Percentiles rank a stretch among this genome's conserved stretches.
These are phyloP conservation scores for Pleurotus ostreatus DNA, from an alignment of 768 basidiomycete genomes.

Conservation along the genomic window DNA sequence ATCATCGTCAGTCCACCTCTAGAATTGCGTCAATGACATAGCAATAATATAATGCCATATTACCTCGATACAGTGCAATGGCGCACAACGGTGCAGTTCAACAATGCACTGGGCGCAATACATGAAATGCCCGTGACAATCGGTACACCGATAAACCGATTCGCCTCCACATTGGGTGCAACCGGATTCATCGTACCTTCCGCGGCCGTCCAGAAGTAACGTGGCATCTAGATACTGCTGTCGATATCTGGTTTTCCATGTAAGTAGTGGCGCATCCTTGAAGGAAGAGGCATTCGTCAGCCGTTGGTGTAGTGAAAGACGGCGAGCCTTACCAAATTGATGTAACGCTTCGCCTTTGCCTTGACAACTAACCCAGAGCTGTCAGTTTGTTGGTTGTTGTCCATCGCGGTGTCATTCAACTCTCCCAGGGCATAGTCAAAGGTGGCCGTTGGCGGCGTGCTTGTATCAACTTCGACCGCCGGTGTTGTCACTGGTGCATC, in stretches of 20 bases:
- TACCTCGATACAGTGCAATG: conserved; percentile 15
- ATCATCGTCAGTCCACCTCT: too few species aligned
- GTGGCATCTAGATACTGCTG: conserved; percentile 11
- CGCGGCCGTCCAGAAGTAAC: conserved; percentile 14
- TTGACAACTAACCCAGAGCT: neutral
- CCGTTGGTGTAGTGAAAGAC: neutral
- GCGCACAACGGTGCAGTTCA: neutral
- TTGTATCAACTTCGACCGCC: too few species aligned
- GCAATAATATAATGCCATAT: conserved; percentile 3
- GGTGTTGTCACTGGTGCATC: too few species aligned
- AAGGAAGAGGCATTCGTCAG: neutral
- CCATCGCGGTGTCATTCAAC: too few species aligned
- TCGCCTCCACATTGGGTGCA: conserved; percentile 2
- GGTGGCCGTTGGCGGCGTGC: too few species aligned
- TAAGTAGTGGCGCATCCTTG: conserved; percentile 14
- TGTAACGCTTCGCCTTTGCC: conserved; percentile 11
- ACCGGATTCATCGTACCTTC: conserved; percentile 2
- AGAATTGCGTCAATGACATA: neutral
- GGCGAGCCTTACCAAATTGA: conserved; percentile 11
- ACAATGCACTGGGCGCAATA: neutral
- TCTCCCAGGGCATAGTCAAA: too few species aligned
- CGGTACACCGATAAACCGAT: conserved; percentile 9
- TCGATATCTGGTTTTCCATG: neutral
- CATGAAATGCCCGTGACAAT: conserved; percentile 11
- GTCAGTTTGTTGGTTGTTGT: too few species aligned